Evolutionary conservation across 2,329 filamentous ascomycete genomes (phyloP).

Genomic region (Acephala macrosclerotiorum): DNA sequence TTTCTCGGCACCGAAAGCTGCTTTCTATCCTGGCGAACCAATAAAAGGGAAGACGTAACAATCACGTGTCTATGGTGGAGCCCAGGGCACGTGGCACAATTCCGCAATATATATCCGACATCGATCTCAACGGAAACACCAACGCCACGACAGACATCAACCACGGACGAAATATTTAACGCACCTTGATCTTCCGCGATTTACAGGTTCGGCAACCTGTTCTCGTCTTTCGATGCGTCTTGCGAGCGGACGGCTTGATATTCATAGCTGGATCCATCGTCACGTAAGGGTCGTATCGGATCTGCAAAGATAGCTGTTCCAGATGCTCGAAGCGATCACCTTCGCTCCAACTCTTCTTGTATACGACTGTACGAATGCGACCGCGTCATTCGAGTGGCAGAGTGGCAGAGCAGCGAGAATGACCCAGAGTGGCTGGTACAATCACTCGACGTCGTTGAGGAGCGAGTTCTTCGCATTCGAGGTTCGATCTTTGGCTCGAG

Average conservation of each 20-base stretch:
- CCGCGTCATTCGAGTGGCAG: neutral
- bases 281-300: neutral
- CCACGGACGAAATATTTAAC: neutral
- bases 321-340: neutral
- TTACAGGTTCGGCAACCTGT: constrained; percentile 51
- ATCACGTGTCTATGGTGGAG: neutral
- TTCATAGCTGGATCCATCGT: neutral
- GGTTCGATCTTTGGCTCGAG: too few species aligned
- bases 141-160: neutral
- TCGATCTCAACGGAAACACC: neutral
- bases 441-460: neutral
- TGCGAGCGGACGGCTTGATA: constrained; percentile 34
- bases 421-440: neutral
- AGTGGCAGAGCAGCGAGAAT: neutral
- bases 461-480: neutral
- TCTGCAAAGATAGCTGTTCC: neutral
- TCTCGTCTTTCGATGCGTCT: constrained; percentile 46
- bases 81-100: neutral
- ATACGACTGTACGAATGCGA: constrained; percentile 8
- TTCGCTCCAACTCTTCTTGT: neutral
- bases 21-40: neutral
- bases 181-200: constrained; percentile 51
- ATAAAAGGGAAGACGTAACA: neutral
- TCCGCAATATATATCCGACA: neutral
- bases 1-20: neutral